Conservation (phyloP, 305 asterid species). For the Fraxinus greggii region DNA sequence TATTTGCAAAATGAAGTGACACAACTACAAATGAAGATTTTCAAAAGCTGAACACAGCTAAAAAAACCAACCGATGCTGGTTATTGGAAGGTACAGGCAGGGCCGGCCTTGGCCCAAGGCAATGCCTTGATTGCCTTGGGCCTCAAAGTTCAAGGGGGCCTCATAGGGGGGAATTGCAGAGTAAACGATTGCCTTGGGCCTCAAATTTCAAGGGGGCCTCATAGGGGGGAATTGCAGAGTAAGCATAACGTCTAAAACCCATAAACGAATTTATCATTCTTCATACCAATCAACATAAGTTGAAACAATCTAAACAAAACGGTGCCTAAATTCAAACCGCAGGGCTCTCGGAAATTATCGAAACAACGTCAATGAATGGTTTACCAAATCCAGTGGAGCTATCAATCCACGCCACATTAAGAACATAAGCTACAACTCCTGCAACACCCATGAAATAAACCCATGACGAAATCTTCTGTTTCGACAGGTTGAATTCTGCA, state of each 20-base stretch:
- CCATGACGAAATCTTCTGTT: slow-evolving; percentile 84
- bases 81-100: too few species aligned
- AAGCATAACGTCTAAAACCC: neutral
- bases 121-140: too few species aligned
- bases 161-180: too few species aligned
- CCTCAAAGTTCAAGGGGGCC: too few species aligned
- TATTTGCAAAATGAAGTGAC: too few species aligned
- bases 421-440: slow-evolving; percentile 63
- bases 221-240: too few species aligned
- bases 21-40: too few species aligned
- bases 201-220: too few species aligned
- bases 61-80: too few species aligned
- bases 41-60: too few species aligned
- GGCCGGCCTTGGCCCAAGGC: too few species aligned
- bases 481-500: slow-evolving; percentile 58
- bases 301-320: neutral
- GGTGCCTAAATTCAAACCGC: slow-evolving; percentile 48
- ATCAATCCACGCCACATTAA: slow-evolving; percentile 75
- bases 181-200: too few species aligned
- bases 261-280: neutral
- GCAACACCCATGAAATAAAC: slow-evolving; percentile 53
- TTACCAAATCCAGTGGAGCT: slow-evolving; percentile 79
- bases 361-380: slow-evolving; percentile 55
- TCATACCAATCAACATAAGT: neutral
- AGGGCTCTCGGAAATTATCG: slow-evolving; percentile 60